phyloP scores from a whole-genome alignment of 306 rosid species.

The Trifolium dubium region DNA sequence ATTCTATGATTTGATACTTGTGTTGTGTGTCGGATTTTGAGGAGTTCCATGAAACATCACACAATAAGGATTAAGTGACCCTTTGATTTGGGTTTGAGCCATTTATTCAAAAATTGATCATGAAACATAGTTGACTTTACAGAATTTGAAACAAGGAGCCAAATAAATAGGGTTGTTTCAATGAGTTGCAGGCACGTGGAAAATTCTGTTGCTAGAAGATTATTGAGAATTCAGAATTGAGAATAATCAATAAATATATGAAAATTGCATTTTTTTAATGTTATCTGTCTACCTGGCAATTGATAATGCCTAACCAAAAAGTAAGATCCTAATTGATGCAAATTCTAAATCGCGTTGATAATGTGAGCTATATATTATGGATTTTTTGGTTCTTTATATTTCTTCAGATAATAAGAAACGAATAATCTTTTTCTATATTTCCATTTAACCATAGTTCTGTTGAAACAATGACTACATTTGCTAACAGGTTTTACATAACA shows the following conservation, averaged over 20 bases:
- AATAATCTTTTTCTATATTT: conserved; percentile 7
- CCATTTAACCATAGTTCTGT: background rate
- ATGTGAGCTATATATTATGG: conserved; percentile 7
- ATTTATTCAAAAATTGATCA: conserved; percentile 27
- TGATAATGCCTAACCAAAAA: conserved; percentile 28
- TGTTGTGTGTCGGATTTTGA: conserved; percentile 15
- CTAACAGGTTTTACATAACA: conserved; percentile 25
- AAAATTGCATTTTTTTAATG: conserved; percentile 34
- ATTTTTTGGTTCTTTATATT: background rate
- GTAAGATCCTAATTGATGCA: conserved; percentile 47
- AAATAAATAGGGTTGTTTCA: conserved; percentile 38
- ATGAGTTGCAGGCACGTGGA: conserved; percentile 49
- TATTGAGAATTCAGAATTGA: background rate
- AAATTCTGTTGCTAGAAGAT: conserved; percentile 48
- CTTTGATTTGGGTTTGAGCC: conserved; percentile 52
- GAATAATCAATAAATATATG: conserved; percentile 32
- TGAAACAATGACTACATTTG: conserved; percentile 22
- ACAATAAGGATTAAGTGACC: conserved; percentile 35
- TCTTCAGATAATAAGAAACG: background rate
- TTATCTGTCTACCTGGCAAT: conserved; percentile 27
- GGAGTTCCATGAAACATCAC: conserved; percentile 5
- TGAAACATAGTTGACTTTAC: conserved; percentile 21
- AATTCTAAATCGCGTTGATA: conserved; percentile 28
- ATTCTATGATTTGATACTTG: conserved; percentile 31
- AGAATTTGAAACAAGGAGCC: conserved; percentile 24